Evolutionary conservation across 2,329 filamentous ascomycete genomes (phyloP).

Genomic region (Aspergillus ruber): DNA sequence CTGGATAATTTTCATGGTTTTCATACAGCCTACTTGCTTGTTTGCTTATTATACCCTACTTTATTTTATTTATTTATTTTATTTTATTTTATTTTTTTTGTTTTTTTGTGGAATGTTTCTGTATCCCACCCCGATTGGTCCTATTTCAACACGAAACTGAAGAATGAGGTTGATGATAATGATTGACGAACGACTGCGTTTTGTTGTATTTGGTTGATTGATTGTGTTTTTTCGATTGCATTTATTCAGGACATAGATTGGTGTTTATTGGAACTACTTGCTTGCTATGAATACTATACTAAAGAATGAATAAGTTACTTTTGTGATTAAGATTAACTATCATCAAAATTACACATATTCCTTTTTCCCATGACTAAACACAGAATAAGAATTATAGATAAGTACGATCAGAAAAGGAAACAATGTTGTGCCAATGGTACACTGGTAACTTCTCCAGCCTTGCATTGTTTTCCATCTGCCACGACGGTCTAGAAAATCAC

Average conservation of each 20-base stretch:
- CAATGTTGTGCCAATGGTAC: slow-evolving; percentile 69
- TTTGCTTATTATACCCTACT: neutral
- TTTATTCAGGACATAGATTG: no score
- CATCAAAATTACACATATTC: no score
- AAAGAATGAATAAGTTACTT: no score
- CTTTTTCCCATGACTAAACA: neutral
- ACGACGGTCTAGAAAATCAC: slow-evolving; percentile 54
- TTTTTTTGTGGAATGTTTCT: no score
- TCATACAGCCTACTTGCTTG: neutral
- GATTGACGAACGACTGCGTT: neutral
- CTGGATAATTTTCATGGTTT: neutral
- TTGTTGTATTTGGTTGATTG: neutral
- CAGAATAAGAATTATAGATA: neutral
- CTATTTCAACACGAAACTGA: no score
- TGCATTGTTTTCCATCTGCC: slow-evolving; percentile 66
- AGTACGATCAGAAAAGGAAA: slow-evolving; percentile 59
- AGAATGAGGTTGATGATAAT: neutral
- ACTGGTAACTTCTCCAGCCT: slow-evolving; percentile 59
- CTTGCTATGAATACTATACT: no score
- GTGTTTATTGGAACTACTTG: no score
- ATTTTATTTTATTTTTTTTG: no score
- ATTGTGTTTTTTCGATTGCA: neutral
- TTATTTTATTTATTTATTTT: no score
- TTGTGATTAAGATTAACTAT: no score
- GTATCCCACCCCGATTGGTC: neutral